These are phyloP conservation scores for Clonostachys chloroleuca DNA, from an alignment of 2,329 filamentous ascomycete genomes.

Conservation along the genomic window DNA sequence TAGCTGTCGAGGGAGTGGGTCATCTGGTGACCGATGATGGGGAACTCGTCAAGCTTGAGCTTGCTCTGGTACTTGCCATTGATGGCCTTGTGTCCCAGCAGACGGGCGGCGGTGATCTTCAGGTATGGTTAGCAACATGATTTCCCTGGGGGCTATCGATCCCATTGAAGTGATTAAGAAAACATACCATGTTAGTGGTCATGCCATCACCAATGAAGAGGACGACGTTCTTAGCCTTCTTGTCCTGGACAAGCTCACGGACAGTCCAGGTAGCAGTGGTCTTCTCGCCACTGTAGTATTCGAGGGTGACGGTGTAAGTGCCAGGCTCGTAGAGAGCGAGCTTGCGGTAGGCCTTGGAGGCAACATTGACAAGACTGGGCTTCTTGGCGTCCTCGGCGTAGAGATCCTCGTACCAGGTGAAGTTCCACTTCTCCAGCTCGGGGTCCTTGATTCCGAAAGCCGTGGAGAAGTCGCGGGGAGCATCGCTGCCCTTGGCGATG, in stretches of 20 bases:
- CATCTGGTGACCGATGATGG: slow-evolving; percentile 84
- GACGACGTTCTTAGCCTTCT: slow-evolving; percentile 80
- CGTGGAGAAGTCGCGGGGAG: slow-evolving; percentile 49
- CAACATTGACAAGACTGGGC: slow-evolving; percentile 73
- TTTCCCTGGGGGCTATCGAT: background rate
- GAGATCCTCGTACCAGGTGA: slow-evolving; percentile 80
- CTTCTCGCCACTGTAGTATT: slow-evolving; percentile 67
- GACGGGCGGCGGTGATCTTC: slow-evolving; percentile 68
- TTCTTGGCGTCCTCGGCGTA: slow-evolving; percentile 69
- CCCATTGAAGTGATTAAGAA: background rate
- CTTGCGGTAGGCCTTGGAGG: slow-evolving; percentile 72
- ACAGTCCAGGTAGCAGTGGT: slow-evolving; percentile 77
- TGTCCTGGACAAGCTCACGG: slow-evolving; percentile 61
- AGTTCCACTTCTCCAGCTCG: slow-evolving; percentile 74
- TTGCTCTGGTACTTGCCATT: slow-evolving; percentile 79
- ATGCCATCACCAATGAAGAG: slow-evolving; percentile 77
- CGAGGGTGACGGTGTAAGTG: slow-evolving; percentile 71
- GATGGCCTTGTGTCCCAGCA: slow-evolving; percentile 77
- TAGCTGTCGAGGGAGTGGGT: slow-evolving; percentile 81
- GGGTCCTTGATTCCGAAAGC: slow-evolving; percentile 71
- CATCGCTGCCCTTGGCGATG: slow-evolving; percentile 59
- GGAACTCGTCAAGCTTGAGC: slow-evolving; percentile 78
- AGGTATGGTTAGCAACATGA: background rate
- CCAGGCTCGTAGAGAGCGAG: slow-evolving; percentile 76
- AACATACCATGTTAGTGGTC: slow-evolving; percentile 64